Conservation (phyloP, 352 stramenopile species). For the Pythium folliculosum region DNA sequence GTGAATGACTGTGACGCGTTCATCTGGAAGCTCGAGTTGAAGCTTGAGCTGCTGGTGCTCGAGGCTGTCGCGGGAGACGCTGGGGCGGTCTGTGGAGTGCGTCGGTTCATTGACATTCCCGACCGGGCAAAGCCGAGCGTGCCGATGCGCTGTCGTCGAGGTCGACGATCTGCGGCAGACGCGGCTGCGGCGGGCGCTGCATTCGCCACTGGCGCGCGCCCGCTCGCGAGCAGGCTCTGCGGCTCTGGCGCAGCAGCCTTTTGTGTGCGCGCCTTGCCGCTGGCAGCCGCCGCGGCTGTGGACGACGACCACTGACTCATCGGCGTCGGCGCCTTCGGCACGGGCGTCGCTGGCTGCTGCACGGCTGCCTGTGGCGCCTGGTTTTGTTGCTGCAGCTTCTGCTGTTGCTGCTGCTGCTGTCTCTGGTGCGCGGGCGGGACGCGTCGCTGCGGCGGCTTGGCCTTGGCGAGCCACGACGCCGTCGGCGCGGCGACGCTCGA, state of each 20-base stretch:
- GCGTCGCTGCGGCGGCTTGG: constrained; percentile 29
- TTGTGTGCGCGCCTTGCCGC: constrained; percentile 6
- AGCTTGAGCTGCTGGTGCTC: neutral
- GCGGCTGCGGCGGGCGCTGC: neutral
- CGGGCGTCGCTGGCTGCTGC: constrained; percentile 13
- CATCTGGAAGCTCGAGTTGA: constrained; percentile 17
- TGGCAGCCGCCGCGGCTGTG: constrained; percentile 15
- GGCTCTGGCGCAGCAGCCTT: neutral
- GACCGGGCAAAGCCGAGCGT: constrained; percentile 41
- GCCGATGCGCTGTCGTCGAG: constrained; percentile 58
- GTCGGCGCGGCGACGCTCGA: constrained; percentile 24
- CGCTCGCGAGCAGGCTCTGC: constrained; percentile 5
- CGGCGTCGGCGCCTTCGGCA: constrained; percentile 24
- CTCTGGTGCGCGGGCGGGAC: constrained; percentile 25
- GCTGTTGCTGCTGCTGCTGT: constrained; percentile 14
- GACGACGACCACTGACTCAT: constrained; percentile 34
- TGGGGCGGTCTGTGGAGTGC: constrained; percentile 1
- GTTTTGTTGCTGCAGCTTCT: constrained; percentile 13
- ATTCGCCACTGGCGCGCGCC: constrained; percentile 9
- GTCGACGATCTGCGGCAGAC: constrained; percentile 33
- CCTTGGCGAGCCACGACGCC: constrained; percentile 32
- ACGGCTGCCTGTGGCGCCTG: constrained; percentile 3
- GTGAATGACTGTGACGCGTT: neutral
- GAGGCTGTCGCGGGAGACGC: neutral
- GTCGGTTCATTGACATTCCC: constrained; percentile 18